Percentiles rank a stretch among this genome's conserved stretches.
These are phyloP conservation scores for Linnemannia elongata DNA, from an alignment of 192 early-diverging fungal species.

Conservation along the genomic window DNA sequence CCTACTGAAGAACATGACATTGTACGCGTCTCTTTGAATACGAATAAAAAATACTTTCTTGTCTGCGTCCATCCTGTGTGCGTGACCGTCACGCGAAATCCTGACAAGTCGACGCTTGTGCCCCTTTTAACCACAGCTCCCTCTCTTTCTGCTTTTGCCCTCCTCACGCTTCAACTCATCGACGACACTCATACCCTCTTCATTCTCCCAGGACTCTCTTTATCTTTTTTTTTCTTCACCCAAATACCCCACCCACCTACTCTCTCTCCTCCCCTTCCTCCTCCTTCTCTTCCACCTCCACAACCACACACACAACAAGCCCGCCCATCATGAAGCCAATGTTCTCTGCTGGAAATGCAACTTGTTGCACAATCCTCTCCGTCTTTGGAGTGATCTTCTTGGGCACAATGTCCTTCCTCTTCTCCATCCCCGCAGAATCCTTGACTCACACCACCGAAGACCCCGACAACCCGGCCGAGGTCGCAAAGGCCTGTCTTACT, in stretches of 20 bases:
- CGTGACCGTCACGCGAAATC: slow-evolving; percentile 3
- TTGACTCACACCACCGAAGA: slow-evolving; percentile 62
- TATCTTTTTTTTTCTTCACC: neutral
- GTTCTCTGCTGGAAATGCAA: slow-evolving; percentile 60
- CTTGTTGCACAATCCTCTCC: slow-evolving; percentile 62
- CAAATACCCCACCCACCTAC: neutral
- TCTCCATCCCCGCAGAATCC: slow-evolving; percentile 60
- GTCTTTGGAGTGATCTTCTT: slow-evolving; percentile 66
- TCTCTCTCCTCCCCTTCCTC: neutral
- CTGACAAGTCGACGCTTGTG: neutral
- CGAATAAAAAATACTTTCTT: no score
- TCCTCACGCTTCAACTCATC: neutral
- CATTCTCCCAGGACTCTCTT: neutral
- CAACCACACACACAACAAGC: neutral
- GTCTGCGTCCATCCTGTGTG: neutral
- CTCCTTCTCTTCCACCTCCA: neutral
- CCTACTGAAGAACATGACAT: neutral
- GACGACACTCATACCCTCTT: neutral
- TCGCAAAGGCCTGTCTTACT: slow-evolving; percentile 64
- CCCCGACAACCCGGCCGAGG: slow-evolving; percentile 60
- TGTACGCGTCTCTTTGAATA: neutral
- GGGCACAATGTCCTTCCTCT: slow-evolving; percentile 58
- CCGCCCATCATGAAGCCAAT: slow-evolving; percentile 63
- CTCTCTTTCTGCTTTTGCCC: neutral
- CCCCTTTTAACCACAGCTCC: neutral